A percentile compares a stretch with the other conserved stretches of the same genome.
Evolutionary conservation across 1,139 yeast genomes (phyloP).

Genomic region (Geotrichum aggregatum): DNA sequence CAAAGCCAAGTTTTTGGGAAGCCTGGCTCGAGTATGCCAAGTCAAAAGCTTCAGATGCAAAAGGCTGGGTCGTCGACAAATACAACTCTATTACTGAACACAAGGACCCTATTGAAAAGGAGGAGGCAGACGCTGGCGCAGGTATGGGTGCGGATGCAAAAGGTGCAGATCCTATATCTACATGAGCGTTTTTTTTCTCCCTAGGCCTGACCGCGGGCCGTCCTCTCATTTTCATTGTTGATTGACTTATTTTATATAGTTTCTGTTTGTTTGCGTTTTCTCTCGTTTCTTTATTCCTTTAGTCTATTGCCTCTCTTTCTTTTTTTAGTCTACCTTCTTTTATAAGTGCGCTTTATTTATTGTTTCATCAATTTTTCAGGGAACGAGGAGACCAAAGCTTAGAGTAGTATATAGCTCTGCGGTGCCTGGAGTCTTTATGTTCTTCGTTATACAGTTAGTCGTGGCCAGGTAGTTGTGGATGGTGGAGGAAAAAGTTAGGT

Average conservation of each 20-base stretch:
- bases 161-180: no score
- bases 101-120: constrained; percentile 1
- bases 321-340: background rate
- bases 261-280: background rate
- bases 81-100: constrained; percentile 12
- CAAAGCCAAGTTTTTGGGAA: constrained; percentile 10
- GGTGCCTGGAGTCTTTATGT: no score
- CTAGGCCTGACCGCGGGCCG: no score
- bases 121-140: background rate
- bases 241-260: no score
- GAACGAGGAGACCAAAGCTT: background rate
- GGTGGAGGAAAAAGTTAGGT: no score
- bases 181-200: no score
- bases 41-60: constrained; percentile 15
- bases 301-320: background rate
- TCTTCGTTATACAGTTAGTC: no score
- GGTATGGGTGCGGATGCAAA: background rate
- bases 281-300: background rate
- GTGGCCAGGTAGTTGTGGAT: no score
- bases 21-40: constrained; percentile 24
- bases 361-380: background rate
- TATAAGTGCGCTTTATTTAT: background rate
- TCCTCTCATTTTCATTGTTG: background rate
- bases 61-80: constrained; percentile 17
- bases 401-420: no score